Conservation (phyloP, 2,329 filamentous ascomycete species). For the Claviceps pazoutovae region DNA sequence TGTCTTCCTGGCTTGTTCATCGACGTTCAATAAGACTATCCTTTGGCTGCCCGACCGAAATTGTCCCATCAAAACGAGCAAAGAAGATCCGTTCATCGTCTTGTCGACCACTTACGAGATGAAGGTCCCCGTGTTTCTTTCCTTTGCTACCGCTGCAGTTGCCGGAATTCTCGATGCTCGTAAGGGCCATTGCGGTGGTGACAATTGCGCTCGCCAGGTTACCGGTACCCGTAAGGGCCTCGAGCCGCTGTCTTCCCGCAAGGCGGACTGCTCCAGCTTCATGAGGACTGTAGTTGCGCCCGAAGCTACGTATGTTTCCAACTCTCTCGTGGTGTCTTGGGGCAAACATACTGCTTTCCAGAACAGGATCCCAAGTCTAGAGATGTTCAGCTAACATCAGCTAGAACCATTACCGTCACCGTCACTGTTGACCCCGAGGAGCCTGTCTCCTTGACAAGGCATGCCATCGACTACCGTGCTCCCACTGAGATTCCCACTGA, state of each 20-base stretch:
- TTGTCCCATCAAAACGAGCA: background rate
- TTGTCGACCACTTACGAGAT: slow-evolving; percentile 12
- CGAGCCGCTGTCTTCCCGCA: slow-evolving; percentile 19
- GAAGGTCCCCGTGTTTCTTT: slow-evolving; percentile 27
- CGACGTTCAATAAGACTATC: background rate
- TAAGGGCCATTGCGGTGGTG: slow-evolving; percentile 20
- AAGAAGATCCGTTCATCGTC: background rate
- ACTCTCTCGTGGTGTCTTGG: background rate
- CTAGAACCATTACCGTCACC: slow-evolving; percentile 24
- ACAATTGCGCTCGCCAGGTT: slow-evolving; percentile 34
- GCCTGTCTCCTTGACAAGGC: slow-evolving; percentile 14
- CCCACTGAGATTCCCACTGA: slow-evolving; percentile 18
- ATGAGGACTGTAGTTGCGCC: slow-evolving; percentile 26
- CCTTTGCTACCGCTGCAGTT: slow-evolving; percentile 22
- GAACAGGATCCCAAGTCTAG: background rate
- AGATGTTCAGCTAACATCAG: background rate
- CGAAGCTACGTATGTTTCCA: slow-evolving; percentile 22
- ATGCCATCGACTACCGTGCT: slow-evolving; percentile 16
- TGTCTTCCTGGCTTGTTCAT: background rate
- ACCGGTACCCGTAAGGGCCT: slow-evolving; percentile 28
- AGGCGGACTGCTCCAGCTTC: slow-evolving; percentile 28
- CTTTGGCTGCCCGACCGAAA: background rate
- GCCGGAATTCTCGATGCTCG: slow-evolving; percentile 22
- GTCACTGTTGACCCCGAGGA: slow-evolving; percentile 22
- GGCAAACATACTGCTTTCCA: background rate